Conservation (phyloP, 2,329 filamentous ascomycete genomes). For the Didymella glomerata region DNA sequence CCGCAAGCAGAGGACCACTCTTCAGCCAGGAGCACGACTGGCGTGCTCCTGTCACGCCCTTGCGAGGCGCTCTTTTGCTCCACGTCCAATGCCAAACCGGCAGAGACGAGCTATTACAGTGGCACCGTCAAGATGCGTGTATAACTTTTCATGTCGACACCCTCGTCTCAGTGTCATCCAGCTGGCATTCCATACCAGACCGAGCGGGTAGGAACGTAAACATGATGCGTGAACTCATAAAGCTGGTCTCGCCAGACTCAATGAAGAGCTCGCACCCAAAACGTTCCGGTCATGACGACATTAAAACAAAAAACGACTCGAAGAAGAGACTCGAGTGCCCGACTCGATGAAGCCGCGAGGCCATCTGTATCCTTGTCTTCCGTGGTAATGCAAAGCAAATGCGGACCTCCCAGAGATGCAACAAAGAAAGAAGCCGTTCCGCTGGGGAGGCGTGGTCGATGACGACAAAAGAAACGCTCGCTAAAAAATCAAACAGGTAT, state of each 20-base stretch:
- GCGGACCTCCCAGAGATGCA: conserved; percentile 57
- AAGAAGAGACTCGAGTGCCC: conserved; percentile 49
- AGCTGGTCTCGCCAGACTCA: conserved; percentile 48
- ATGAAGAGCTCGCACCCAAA: conserved; percentile 48
- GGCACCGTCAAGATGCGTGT: conserved; percentile 51
- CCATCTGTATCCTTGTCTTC: conserved; percentile 50
- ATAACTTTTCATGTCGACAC: conserved; percentile 51
- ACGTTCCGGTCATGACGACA: conserved; percentile 44
- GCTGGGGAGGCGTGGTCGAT: conserved; percentile 43
- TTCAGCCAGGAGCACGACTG: conserved; percentile 43
- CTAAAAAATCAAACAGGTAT: conserved; percentile 56
- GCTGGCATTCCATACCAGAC: conserved; percentile 53
- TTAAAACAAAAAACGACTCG: conserved; percentile 46
- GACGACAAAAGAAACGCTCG: conserved; percentile 49
- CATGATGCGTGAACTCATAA: conserved; percentile 46
- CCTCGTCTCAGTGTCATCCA: conserved; percentile 42
- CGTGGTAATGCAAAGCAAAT: conserved; percentile 54
- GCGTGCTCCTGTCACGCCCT: conserved; percentile 43
- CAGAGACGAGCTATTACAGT: conserved; percentile 46
- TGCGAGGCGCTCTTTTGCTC: conserved; percentile 15
- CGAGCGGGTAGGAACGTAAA: conserved; percentile 38
- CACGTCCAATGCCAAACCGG: conserved; percentile 3
- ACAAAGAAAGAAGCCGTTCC: conserved; percentile 36
- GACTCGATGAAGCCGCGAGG: conserved; percentile 55
- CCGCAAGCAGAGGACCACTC: conserved; percentile 51